Percentiles rank a stretch among this genome's conserved stretches.
phyloP scores from a whole-genome alignment of 495 filamentous ascomycete species.

The Venustampulla echinocandica region DNA sequence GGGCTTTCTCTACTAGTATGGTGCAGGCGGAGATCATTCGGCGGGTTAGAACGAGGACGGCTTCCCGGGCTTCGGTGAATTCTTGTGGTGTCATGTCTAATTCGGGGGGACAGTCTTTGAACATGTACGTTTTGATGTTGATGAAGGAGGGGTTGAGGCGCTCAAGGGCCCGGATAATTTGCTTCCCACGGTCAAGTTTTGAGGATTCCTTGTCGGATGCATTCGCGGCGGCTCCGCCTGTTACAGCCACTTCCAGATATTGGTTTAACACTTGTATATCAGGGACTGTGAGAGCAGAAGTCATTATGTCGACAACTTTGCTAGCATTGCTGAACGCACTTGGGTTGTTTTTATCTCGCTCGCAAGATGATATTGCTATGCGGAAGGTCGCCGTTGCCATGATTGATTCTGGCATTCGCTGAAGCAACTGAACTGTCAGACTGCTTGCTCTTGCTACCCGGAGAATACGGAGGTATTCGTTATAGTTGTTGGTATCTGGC shows the following conservation, averaged over 20 bases:
- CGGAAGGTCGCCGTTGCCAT: slow-evolving; percentile 50
- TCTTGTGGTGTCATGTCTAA: not conserved
- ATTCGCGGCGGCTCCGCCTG: slow-evolving; percentile 1
- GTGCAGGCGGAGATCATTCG: slow-evolving; percentile 19
- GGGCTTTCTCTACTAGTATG: slow-evolving; percentile 13
- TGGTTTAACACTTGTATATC: slow-evolving; percentile 31
- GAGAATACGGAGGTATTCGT: slow-evolving; percentile 59
- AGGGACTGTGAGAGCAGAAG: slow-evolving; percentile 27
- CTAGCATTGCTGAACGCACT: slow-evolving; percentile 48
- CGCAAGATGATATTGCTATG: slow-evolving; percentile 60
- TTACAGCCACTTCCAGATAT: slow-evolving; percentile 31
- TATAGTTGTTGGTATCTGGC: slow-evolving; percentile 63
- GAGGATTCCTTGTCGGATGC: not conserved
- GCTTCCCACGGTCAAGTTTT: slow-evolving; percentile 11
- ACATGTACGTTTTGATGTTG: slow-evolving; percentile 14
- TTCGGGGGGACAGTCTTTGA: not conserved
- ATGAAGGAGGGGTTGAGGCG: slow-evolving; percentile 13
- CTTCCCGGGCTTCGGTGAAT: not conserved
- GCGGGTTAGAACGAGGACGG: not conserved
- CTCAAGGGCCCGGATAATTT: slow-evolving; percentile 18
- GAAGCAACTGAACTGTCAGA: slow-evolving; percentile 44
- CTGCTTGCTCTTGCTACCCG: slow-evolving; percentile 50
- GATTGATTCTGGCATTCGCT: slow-evolving; percentile 34
- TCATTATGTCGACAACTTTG: slow-evolving; percentile 51
- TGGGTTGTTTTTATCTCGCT: slow-evolving; percentile 61